Base-by-base conservation (phyloP, 345 rosid species). In the Rhizophora mangle region DNA sequence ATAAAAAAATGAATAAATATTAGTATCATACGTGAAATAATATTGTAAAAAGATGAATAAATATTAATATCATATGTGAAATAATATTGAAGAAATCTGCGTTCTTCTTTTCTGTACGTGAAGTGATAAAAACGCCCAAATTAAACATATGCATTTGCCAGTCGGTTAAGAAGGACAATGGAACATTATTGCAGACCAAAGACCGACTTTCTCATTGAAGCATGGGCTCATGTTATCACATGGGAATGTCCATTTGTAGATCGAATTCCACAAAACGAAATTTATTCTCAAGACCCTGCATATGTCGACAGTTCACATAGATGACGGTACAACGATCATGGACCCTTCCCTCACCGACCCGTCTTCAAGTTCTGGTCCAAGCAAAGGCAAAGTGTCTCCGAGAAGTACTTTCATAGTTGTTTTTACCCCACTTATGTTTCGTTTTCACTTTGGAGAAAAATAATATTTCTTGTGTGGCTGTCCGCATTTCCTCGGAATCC, bases 201-300 rank as follows among this genome's bases (percentile, higher is more conserved):
- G 69, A 29, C 53, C 70, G n/a, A 31, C 20, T 54, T 30, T 59
- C 21, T 24, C 69, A 62, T 68, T 24, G 60, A 79, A 26, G 76
- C 49, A 66, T 57, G 75, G 69, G 72, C 54, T 67, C 66, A 30
- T 16, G 65, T 24, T 22, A 19, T 63, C 84, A 81, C 84, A 68
- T 77, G 84, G 62, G 24, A 7, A 34, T 81, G 81, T 78, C 74
- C 64, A 61, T 56, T 57, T 22, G 62, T 4, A 53, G 61, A 62
- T 60, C 55, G 46, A 67, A 67, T 27, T 16, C 10, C 31, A 29
- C 22, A 37, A 29, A 6, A 11, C 0, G 22, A 56, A 47, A 20
- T n/a, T 31, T 51, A 29, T 46, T 52, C 65, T 10, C 18, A 5
- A 32, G 21, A 2, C 51, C 30, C 4, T 60, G 39, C 6, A 18